Conservation (phyloP, 1,139 yeast genomes). For the Diutina sp. region DNA sequence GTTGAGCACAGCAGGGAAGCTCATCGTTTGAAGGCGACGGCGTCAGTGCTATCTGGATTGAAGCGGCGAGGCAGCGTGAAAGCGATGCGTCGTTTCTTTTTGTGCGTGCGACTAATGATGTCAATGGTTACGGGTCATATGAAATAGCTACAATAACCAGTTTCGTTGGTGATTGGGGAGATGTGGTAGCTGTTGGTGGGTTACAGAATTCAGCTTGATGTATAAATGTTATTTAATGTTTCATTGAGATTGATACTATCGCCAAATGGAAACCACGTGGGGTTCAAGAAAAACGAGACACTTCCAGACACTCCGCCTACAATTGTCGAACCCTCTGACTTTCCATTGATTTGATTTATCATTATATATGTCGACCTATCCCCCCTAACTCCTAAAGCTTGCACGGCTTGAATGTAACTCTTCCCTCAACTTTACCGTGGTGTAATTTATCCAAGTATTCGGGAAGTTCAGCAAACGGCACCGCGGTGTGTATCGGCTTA, state of each 20-base stretch:
- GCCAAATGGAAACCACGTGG: not conserved
- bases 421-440: constrained; percentile 28
- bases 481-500: constrained; percentile 22
- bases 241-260: not conserved
- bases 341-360: too few relatives aligned
- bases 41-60: not conserved
- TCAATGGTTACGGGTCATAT: not conserved
- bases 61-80: not conserved
- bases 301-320: not conserved
- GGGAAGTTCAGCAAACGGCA: constrained; percentile 23
- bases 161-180: too few relatives aligned
- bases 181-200: too few relatives aligned
- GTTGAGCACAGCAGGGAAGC: constrained; percentile 55
- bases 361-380: not conserved
- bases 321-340: too few relatives aligned
- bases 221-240: too few relatives aligned
- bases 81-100: not conserved
- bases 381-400: not conserved
- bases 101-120: not conserved
- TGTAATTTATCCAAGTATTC: constrained; percentile 21
- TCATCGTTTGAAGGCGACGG: constrained; percentile 28
- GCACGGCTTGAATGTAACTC: constrained; percentile 30
- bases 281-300: not conserved
- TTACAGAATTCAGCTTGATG: too few relatives aligned
- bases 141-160: not conserved